Evolutionary conservation across 192 early-diverging fungal genomes (phyloP).

Genomic region (Pecoramyces ruminantium): DNA sequence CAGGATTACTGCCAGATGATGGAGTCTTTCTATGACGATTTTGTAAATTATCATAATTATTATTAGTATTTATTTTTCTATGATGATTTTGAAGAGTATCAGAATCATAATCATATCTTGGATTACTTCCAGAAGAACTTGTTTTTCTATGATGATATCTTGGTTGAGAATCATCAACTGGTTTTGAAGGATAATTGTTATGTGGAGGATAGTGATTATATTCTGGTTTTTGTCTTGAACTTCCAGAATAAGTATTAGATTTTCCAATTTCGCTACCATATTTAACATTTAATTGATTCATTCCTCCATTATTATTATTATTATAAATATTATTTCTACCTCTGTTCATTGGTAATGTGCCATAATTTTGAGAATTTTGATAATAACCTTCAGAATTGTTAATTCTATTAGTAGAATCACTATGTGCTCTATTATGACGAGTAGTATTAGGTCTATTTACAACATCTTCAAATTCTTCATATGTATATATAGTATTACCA

Average conservation of each 20-base stretch:
- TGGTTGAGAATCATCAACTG: too few species aligned
- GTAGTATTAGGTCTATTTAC: not conserved
- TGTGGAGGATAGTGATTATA: too few species aligned
- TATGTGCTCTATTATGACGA: not conserved
- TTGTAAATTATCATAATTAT: too few species aligned
- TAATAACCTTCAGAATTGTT: not conserved
- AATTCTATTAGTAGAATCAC: not conserved
- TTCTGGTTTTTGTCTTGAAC: too few species aligned
- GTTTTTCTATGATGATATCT: not conserved
- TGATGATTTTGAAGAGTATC: not conserved
- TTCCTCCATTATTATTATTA: too few species aligned
- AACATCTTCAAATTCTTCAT: not conserved
- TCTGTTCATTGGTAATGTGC: not conserved
- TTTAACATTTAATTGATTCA: not conserved
- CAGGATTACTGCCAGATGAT: too few species aligned
- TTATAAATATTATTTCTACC: not conserved
- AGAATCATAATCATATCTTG: not conserved
- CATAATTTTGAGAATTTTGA: not conserved
- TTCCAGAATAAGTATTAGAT: not conserved
- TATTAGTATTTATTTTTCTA: not conserved
- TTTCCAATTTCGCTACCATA: not conserved
- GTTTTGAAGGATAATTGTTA: too few species aligned
- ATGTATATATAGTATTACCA: not conserved
- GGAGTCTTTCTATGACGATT: too few species aligned
- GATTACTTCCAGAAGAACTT: not conserved